Evolutionary conservation across 2,329 filamentous ascomycete species (phyloP).

Genomic region (Cryoendolithus antarcticus): DNA sequence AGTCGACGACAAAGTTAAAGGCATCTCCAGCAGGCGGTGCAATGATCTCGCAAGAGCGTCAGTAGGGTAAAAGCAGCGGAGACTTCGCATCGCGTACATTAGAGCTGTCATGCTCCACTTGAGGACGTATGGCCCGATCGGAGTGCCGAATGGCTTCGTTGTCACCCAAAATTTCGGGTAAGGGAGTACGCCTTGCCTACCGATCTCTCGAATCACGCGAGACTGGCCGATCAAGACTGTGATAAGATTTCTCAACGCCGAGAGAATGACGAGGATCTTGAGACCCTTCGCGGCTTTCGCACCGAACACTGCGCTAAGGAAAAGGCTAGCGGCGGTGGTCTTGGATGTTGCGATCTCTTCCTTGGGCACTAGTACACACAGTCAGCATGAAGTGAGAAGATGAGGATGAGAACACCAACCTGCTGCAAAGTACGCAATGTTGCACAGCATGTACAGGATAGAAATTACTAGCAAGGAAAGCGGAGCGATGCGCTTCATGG

Average conservation of each 20-base stretch:
- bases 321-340: slow-evolving; percentile 43
- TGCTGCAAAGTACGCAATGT: slow-evolving; percentile 49
- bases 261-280: slow-evolving; percentile 45
- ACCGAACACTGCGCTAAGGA: slow-evolving; percentile 49
- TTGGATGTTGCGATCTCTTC: slow-evolving; percentile 41
- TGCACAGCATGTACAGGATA: slow-evolving; percentile 43
- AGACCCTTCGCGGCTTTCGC: slow-evolving; percentile 39
- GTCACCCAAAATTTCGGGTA: slow-evolving; percentile 51
- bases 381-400: slow-evolving; percentile 15
- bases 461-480: slow-evolving; percentile 35
- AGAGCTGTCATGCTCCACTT: slow-evolving; percentile 46
- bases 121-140: slow-evolving; percentile 45
- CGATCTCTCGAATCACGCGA: slow-evolving; percentile 48
- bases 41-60: slow-evolving; percentile 27
- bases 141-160: slow-evolving; percentile 51
- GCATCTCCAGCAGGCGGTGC: slow-evolving; percentile 51
- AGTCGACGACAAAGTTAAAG: slow-evolving; percentile 41
- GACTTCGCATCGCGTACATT: slow-evolving; percentile 25
- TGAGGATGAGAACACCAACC: slow-evolving; percentile 2
- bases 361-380: slow-evolving; percentile 32
- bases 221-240: slow-evolving; percentile 44
- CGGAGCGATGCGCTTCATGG: slow-evolving; percentile 40
- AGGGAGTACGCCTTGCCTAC: slow-evolving; percentile 49
- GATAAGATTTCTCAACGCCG: slow-evolving; percentile 47
- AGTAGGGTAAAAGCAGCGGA: no score